Base-by-base conservation (phyloP, 169 alveolate species). In the Plasmodium malariae region DNA sequence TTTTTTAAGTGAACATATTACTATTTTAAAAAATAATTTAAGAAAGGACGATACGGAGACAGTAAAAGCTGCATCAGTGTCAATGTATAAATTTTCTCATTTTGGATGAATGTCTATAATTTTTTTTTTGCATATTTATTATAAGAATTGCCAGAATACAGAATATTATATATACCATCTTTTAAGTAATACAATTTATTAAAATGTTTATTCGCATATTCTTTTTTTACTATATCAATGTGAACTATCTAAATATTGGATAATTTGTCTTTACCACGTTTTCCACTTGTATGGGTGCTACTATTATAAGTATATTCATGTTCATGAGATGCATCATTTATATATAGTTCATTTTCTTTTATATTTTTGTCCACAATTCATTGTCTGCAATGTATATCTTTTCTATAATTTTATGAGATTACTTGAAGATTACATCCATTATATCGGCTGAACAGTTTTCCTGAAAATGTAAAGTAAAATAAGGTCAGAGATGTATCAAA, bases 1-100 rank as follows among this genome's bases (percentile, higher is more conserved):
- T 62, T 68, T 78, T 62, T 62, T 78, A 78, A 62, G 63, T 48
- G 63, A 17, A 55, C 37, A 78, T 62, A 78, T 17, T 12, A 28
- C 78, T 43, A 78, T 78, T 78, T 78, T 78, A 51, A 43, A 78
- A 78, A 78, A 78, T 62, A 78, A 51, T n/a, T 76, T 78, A 78
- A 78, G 63, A n/a, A n/a, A 14, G 21, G 89, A 78, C 43, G 30
- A 21, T 19, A 78, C 21, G 12, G 59, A 17, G 14, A 78, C 17
- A 3, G 74, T 62, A 5, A 78, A 28, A 55, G 76, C 26, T 32
- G 89, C 63, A 36, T 78, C 65, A 1, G 76, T 78, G 12, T 78
- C 89, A 24, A 37, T 78, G 49, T 60, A 78, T 26, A 78, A 40
- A 40, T 78, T 78, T 24, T 65, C 24, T 32, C 3, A 43, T 54